Evolutionary conservation across 495 filamentous ascomycete species (phyloP), one percentile per base, ranked within the genome.

Genomic region (Penicillium ochrochloron): DNA sequence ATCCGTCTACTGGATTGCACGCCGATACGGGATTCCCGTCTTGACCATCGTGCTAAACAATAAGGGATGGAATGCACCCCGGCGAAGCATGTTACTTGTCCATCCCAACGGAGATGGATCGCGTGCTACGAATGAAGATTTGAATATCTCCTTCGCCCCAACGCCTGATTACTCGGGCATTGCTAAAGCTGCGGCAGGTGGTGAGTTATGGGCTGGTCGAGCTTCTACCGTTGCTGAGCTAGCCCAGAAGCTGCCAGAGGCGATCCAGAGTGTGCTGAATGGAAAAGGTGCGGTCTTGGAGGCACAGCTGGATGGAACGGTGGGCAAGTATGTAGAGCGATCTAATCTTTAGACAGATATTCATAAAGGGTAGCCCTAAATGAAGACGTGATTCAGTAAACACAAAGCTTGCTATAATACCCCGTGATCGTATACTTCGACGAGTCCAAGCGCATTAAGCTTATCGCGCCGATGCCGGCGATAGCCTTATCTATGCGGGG

Each of bases 1-100:
- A 0, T 91, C 87, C 25, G 93, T 97, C 21, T 97, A 97, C 78
- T 98, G 94, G 94, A 94, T 98, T 60, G 79, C 88, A 3, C 83
- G 87, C 67, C 86, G 94, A 17, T 98, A 98, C 73, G 86, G 88
- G 23, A 94, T 97, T 57, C 94, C 94, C 0, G 83, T 97, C 17
- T 76, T 98, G 62, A 97, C 93, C 0, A 93, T 98, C 62, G 90
- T 98, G 3, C 75, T 98, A 59, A 97, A 97, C 74, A 98, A 98
- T 75, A 91, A 95, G 76, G 93, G 94, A 61, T 97, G 92, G 92
- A 92, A 97, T 70, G 93, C 93, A 0, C 93, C 93, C 3, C 83
- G 87, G 11, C 84, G 83, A 61, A 93, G 89, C 23, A 83, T 94
- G 68, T 80, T 92, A 11, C 85, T 96, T 4, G 92, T 96, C 10